phyloP scores from a whole-genome alignment of 352 stramenopile genomes.

The Globisporangium splendens region DNA sequence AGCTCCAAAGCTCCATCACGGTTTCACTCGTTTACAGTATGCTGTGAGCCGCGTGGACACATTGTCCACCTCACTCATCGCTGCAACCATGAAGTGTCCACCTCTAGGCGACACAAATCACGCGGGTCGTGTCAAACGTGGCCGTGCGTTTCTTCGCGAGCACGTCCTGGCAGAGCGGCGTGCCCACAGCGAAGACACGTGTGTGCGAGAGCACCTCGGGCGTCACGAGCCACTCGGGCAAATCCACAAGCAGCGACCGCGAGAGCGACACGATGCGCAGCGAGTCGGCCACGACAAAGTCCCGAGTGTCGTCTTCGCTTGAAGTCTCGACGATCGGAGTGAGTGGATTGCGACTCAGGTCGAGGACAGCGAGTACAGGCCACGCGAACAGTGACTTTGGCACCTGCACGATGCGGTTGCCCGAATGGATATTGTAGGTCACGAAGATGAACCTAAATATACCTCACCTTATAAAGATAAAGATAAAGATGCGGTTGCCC shows the following conservation, averaged over 20 bases:
- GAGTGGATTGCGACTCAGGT: constrained; percentile 2
- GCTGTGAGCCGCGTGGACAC: too few species aligned
- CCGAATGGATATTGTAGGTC: too few species aligned
- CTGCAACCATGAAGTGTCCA: too few species aligned
- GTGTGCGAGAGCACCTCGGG: neutral
- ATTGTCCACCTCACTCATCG: too few species aligned
- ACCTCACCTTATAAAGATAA: too few species aligned
- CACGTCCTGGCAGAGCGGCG: constrained; percentile 1
- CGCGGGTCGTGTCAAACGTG: neutral
- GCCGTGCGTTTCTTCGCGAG: neutral
- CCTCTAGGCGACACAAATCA: neutral
- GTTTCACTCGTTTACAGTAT: too few species aligned
- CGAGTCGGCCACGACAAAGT: neutral
- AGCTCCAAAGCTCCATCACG: too few species aligned
- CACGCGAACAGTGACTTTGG: constrained; percentile 3
- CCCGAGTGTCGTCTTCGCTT: neutral
- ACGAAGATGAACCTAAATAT: too few species aligned
- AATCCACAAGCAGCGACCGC: neutral
- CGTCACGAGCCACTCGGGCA: neutral
- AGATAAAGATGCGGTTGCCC: too few species aligned
- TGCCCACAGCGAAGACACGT: neutral
- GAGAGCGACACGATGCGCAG: constrained; percentile 3
- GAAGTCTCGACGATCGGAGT: neutral
- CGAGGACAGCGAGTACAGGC: neutral
- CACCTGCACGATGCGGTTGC: constrained; percentile 1